These are phyloP conservation scores for Boehmeria nivea DNA, from an alignment of 306 rosid species.

Conservation along the genomic window DNA sequence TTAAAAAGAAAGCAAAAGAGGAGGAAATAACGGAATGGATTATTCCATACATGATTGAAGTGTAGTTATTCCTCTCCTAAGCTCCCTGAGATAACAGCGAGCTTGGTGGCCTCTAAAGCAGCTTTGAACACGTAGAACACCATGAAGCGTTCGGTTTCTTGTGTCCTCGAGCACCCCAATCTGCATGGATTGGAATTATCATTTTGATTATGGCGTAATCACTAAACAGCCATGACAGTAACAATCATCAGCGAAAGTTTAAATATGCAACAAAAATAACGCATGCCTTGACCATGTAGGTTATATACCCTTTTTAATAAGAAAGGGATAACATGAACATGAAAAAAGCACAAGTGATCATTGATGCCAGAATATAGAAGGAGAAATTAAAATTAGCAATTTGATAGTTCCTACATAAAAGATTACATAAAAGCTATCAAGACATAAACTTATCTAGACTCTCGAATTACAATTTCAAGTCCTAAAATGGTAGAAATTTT, in stretches of 20 bases:
- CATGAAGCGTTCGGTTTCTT: conserved; percentile 89
- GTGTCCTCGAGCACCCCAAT: conserved; percentile 97
- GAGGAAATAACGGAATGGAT: background rate
- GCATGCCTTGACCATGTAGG: too few species aligned
- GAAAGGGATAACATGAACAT: too few species aligned
- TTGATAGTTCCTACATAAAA: background rate
- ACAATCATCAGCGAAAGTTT: background rate
- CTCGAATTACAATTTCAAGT: background rate
- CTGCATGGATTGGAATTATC: conserved; percentile 36
- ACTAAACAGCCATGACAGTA: background rate
- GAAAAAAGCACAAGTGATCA: background rate
- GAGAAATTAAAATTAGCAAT: background rate
- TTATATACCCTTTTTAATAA: too few species aligned
- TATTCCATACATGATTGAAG: conserved; percentile 82
- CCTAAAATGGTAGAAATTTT: background rate
- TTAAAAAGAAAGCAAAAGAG: background rate
- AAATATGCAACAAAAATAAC: background rate
- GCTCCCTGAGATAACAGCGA: conserved; percentile 59
- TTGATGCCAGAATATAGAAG: background rate
- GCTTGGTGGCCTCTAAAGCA: conserved; percentile 93
- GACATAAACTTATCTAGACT: background rate
- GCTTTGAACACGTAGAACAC: conserved; percentile 89
- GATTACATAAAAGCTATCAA: too few species aligned
- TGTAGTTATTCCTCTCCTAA: conserved; percentile 54
- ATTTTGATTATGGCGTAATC: too few species aligned